Percentiles rank a stretch among this genome's conserved stretches.
Conservation (phyloP, 2,329 filamentous ascomycete species). For the Venturia aucupariae region DNA sequence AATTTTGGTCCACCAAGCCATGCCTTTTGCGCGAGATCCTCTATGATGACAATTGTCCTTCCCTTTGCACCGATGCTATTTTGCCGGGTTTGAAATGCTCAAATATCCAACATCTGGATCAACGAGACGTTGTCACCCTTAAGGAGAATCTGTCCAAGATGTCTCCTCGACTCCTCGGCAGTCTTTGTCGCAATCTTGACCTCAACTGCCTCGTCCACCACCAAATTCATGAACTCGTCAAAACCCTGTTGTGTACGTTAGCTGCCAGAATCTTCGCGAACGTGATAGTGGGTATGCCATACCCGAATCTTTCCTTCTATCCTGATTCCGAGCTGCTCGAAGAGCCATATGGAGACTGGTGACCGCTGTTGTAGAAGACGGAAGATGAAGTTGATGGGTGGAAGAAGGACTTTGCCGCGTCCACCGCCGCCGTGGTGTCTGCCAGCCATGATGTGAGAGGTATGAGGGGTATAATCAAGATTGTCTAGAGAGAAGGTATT, state of each 20-base stretch:
- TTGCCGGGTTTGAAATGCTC: neutral
- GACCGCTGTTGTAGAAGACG: conserved; percentile 79
- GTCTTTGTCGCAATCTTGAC: conserved; percentile 78
- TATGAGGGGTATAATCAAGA: neutral
- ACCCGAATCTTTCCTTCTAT: conserved; percentile 97
- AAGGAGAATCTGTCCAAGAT: conserved; percentile 73
- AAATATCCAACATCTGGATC: conserved; percentile 43
- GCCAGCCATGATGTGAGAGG: conserved; percentile 41
- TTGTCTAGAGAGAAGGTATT: neutral
- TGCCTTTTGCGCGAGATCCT: neutral
- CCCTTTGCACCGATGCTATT: neutral
- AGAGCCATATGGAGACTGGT: conserved; percentile 90
- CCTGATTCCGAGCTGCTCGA: conserved; percentile 86
- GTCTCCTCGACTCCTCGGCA: conserved; percentile 63
- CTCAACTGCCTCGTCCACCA: conserved; percentile 90
- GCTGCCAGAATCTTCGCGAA: neutral
- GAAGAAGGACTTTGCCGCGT: conserved; percentile 58
- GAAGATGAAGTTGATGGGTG: conserved; percentile 84
- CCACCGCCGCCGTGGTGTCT: conserved; percentile 44
- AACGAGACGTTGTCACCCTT: conserved; percentile 84
- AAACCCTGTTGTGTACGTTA: conserved; percentile 59
- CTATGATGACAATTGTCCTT: neutral
- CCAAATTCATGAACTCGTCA: conserved; percentile 99
- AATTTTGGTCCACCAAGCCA: neutral
- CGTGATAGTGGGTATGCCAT: conserved; percentile 26